Evolutionary conservation across 495 filamentous ascomycete genomes (phyloP).

Genomic region (Podospora pseudocomata): DNA sequence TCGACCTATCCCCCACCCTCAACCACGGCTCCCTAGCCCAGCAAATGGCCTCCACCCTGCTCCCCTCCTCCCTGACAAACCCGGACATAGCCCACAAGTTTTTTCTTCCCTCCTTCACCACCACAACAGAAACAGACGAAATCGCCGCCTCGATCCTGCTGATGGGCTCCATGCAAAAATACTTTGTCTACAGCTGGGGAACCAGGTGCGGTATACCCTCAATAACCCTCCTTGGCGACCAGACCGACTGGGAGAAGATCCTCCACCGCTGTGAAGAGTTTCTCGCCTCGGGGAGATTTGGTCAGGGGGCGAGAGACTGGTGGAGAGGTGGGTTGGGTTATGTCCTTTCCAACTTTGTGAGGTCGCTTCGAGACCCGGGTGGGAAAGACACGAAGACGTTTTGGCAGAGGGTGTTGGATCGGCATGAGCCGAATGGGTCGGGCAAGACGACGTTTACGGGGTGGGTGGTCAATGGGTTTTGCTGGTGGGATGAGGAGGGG

Average conservation of each 20-base stretch:
- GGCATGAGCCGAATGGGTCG: constrained; percentile 34
- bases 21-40: constrained; percentile 39
- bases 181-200: constrained; percentile 23
- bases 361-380: constrained; percentile 34
- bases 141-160: constrained; percentile 29
- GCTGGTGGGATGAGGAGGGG: constrained; percentile 42
- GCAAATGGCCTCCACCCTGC: constrained; percentile 38
- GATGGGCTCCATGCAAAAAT: constrained; percentile 33
- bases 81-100: constrained; percentile 23
- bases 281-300: constrained; percentile 27
- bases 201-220: constrained; percentile 37
- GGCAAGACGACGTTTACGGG: constrained; percentile 37
- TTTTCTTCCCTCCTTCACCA: constrained; percentile 36
- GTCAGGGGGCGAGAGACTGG: constrained; percentile 32
- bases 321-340: constrained; percentile 29
- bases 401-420: constrained; percentile 36
- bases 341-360: constrained; percentile 34
- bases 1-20: constrained; percentile 31
- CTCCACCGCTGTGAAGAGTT: constrained; percentile 1
- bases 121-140: constrained; percentile 31
- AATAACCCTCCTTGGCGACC: constrained; percentile 36
- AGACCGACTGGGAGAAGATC: constrained; percentile 32
- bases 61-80: constrained; percentile 47
- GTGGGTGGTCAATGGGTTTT: constrained; percentile 41
- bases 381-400: constrained; percentile 26